Base-by-base conservation (phyloP, 371 early-diverging fungal genomes). In the Coemansia sp. region DNA sequence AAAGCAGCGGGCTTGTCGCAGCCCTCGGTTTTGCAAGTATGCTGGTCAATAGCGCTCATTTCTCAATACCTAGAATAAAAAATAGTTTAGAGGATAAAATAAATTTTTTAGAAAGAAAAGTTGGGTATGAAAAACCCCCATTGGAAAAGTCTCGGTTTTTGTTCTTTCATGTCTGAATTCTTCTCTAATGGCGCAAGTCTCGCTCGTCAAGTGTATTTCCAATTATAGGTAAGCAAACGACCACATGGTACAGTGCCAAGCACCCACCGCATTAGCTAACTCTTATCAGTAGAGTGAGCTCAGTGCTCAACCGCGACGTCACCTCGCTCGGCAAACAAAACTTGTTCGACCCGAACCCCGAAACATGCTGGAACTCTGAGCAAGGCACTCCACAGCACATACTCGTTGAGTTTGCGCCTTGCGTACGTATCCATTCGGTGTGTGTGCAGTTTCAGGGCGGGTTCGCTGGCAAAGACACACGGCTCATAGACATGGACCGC, bases 311-410 rank as follows among this genome's bases (percentile, higher is more conserved):
- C 82, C 85, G 89, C 53, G 94, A 96, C 72, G 82, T 83, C 0
- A 75, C 82, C 18, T 85, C 83, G 51, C 94, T 85, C 69, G 97
- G 96, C 53, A 94, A 93, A 65, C 88, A 94, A 65, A 81, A 86
- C 78, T 80, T 96, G 44, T 86, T 87, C 21, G 95, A 95, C 77
- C 85, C 87, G 26, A 85, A 75, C 68, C 82, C 78, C 50, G 94
- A 94, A 64, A 95, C 96, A 0, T 96, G 97, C 81, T 96, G 97
- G 97, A 95, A 95, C 83, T 93, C 93, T 25, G 95, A 94, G 60
- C 88, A 93, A 88, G 94, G 93, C 20, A 73, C 87, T 18, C 91
- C 94, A 8, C 96, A 96, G 83, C 86, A 86, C 67, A 90, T 96
- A 21, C 70, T 86, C 14, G 50, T 94, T 1, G 91, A 93, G 65